These are phyloP conservation scores for Lactarius hengduanensis DNA, from an alignment of 768 basidiomycete genomes.

Conservation along the genomic window DNA sequence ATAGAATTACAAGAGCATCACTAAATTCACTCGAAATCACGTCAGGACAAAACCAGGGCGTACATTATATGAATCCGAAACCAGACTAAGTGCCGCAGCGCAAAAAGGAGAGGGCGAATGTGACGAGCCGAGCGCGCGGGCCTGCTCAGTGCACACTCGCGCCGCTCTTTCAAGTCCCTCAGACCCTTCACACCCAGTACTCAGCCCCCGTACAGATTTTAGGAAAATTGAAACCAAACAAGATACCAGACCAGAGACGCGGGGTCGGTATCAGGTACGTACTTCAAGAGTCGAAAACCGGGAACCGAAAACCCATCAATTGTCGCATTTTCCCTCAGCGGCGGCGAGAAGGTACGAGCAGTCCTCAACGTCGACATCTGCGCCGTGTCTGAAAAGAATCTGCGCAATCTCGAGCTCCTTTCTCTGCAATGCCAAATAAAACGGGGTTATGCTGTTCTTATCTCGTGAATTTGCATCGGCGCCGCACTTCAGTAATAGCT, in stretches of 20 bases:
- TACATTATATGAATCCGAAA: neutral
- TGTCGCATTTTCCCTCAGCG: neutral
- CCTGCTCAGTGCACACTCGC: neutral
- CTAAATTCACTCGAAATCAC: neutral
- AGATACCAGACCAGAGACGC: neutral
- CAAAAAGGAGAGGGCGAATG: neutral
- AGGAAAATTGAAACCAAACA: neutral
- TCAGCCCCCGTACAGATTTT: neutral
- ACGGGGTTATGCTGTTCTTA: neutral
- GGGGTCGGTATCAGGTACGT: neutral
- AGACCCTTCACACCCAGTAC: neutral
- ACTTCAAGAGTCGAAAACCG: neutral
- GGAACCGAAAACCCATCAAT: neutral
- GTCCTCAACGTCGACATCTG: neutral
- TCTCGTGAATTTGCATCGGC: neutral
- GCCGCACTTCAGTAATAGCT: neutral
- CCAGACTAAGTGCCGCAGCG: neutral
- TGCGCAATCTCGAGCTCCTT: neutral
- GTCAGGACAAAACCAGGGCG: neutral
- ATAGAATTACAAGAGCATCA: neutral
- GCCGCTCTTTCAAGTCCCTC: neutral
- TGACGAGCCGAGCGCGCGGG: neutral
- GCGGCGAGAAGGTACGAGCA: too few species aligned
- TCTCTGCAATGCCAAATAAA: neutral
- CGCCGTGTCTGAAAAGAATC: neutral